These are phyloP conservation scores for Achlya hypogyna DNA, from an alignment of 352 stramenopile genomes.

Conservation along the genomic window DNA sequence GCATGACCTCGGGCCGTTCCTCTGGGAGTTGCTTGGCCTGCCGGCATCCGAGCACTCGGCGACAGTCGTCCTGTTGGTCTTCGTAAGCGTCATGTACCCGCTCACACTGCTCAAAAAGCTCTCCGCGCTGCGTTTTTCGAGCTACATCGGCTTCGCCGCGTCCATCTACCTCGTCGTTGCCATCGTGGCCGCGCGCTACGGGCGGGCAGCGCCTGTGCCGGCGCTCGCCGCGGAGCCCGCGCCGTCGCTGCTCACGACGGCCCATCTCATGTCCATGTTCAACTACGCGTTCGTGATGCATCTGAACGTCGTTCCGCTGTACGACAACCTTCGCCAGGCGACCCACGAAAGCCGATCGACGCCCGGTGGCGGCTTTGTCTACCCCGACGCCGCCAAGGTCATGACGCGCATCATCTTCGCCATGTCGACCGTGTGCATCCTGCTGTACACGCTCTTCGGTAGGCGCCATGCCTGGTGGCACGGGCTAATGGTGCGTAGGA, in stretches of 20 bases:
- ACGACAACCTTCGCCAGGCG: conserved; percentile 28
- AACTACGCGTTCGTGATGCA: conserved; percentile 82
- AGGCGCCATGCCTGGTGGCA: conserved; percentile 18
- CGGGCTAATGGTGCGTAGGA: neutral
- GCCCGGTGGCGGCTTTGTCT: neutral
- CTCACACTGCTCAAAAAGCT: conserved; percentile 63
- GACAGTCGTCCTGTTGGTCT: conserved; percentile 27
- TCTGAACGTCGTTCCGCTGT: conserved; percentile 64
- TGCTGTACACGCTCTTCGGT: conserved; percentile 57
- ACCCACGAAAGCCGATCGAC: neutral
- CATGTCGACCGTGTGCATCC: conserved; percentile 35
- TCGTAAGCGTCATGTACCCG: conserved; percentile 50
- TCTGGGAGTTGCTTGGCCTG: conserved; percentile 34
- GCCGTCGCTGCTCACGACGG: conserved; percentile 33
- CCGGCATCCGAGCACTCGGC: conserved; percentile 17
- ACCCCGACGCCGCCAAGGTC: neutral
- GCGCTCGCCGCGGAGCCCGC: neutral
- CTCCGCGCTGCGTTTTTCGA: conserved; percentile 61
- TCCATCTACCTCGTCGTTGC: conserved; percentile 58
- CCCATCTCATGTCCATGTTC: conserved; percentile 65
- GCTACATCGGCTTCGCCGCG: conserved; percentile 60
- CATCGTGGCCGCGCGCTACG: conserved; percentile 29
- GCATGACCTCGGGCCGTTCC: conserved; percentile 56
- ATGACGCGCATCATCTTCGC: conserved; percentile 34
- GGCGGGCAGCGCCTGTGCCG: conserved; percentile 10